Evolutionary conservation across 2,329 filamentous ascomycete genomes (phyloP).

Genomic region (Colletotrichum liaoningense): DNA sequence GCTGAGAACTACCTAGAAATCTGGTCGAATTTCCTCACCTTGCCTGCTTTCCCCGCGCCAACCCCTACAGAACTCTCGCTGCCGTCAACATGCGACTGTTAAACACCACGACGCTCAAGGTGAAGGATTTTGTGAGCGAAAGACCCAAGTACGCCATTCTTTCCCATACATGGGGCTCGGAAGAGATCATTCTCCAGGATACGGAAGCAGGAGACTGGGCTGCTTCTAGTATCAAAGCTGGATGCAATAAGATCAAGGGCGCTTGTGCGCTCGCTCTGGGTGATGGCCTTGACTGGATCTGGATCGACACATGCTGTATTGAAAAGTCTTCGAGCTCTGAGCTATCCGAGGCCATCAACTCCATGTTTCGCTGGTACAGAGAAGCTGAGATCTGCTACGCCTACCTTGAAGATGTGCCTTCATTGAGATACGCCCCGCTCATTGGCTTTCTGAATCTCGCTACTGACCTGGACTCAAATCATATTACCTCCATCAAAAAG

Average conservation of each 20-base stretch:
- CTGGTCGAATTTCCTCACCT: no score
- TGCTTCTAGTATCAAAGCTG: not conserved
- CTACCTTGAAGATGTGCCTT: not conserved
- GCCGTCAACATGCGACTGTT: not conserved
- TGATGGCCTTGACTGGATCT: not conserved
- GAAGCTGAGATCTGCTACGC: not conserved
- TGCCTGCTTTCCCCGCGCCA: no score
- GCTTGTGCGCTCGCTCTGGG: not conserved
- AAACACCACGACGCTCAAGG: not conserved
- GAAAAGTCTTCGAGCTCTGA: not conserved
- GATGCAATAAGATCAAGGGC: not conserved
- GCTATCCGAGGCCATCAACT: not conserved
- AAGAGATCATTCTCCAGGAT: not conserved
- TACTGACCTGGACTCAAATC: no score
- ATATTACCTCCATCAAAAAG: no score
- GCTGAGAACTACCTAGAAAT: not conserved
- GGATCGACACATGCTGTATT: conserved; percentile 8
- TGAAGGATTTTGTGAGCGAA: not conserved
- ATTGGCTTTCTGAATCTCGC: not conserved
- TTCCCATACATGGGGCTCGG: not conserved
- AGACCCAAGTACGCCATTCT: not conserved
- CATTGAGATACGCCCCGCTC: not conserved
- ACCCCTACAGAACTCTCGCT: no score
- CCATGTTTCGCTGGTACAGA: conserved; percentile 1
- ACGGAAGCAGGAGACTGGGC: not conserved